A percentile compares a stretch with the other conserved stretches of the same genome.
These are phyloP conservation scores for Reutealis trisperma DNA, from an alignment of 345 rosid species.

Conservation along the genomic window DNA sequence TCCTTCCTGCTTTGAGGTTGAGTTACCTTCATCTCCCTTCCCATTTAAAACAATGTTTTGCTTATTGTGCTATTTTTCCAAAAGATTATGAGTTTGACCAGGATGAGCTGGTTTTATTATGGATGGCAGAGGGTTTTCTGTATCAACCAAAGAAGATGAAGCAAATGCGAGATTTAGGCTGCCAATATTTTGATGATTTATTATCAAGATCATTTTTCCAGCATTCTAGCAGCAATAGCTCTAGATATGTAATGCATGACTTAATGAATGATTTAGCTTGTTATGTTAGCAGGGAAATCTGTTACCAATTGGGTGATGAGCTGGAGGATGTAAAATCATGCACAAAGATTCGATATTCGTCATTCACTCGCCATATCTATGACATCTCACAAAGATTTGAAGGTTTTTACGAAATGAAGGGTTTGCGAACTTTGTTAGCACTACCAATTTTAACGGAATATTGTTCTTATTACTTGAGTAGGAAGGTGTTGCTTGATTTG, in stretches of 20 bases:
- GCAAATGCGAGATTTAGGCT: background rate
- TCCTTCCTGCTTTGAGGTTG: constrained; percentile 15
- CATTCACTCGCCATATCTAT: background rate
- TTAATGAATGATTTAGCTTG: background rate
- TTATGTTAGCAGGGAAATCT: background rate
- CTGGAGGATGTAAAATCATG: background rate
- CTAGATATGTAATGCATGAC: background rate
- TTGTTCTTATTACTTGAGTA: background rate
- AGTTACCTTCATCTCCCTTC: constrained; percentile 28
- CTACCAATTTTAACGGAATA: background rate
- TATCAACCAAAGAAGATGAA: background rate
- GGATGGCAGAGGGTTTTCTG: background rate
- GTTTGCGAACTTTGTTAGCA: background rate
- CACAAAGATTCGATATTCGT: background rate
- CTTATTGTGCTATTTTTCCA: constrained; percentile 19
- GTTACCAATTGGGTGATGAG: background rate
- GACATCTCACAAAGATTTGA: background rate
- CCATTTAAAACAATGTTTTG: constrained; percentile 17
- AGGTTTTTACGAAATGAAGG: background rate
- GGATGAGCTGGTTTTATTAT: background rate
- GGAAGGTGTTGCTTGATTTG: background rate
- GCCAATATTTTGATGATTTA: background rate
- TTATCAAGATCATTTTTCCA: background rate
- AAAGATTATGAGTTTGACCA: constrained; percentile 9
- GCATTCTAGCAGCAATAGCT: background rate